Evolutionary conservation across 345 rosid genomes (phyloP).

Genomic region (Eutrema japonicum): DNA sequence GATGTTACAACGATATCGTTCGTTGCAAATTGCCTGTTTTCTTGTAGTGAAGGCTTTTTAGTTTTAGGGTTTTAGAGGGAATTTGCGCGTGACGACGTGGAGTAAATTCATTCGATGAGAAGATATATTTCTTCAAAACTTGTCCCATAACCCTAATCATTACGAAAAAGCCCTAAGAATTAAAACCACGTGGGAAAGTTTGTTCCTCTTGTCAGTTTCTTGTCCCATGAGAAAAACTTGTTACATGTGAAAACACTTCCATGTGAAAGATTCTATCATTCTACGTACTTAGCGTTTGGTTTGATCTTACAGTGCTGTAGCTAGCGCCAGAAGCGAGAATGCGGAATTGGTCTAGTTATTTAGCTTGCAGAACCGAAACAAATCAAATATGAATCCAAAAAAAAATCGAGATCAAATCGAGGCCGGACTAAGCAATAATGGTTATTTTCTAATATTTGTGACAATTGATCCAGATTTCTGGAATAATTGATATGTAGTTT

Average conservation of each 20-base stretch:
- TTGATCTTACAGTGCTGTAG: slow-evolving; percentile 22
- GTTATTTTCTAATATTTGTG: background rate
- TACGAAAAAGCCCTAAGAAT: slow-evolving; percentile 36
- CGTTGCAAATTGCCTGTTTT: too few relatives aligned
- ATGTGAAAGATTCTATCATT: slow-evolving; percentile 23
- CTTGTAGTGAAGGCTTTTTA: slow-evolving; percentile 27
- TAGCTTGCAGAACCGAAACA: slow-evolving; percentile 11
- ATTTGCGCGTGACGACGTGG: slow-evolving; percentile 34
- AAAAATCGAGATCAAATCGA: slow-evolving; percentile 10
- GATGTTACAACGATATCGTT: too few relatives aligned
- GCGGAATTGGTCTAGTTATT: slow-evolving; percentile 21
- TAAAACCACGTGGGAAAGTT: slow-evolving; percentile 51
- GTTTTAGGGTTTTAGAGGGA: slow-evolving; percentile 37
- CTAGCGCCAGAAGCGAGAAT: slow-evolving; percentile 7
- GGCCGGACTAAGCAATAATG: slow-evolving; percentile 1
- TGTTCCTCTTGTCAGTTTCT: slow-evolving; percentile 37
- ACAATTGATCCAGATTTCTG: background rate
- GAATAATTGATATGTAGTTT: background rate
- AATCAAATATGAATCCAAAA: background rate
- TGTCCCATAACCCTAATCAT: slow-evolving; percentile 48
- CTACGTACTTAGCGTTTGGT: slow-evolving; percentile 16
- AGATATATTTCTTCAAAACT: slow-evolving; percentile 19
- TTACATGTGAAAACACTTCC: slow-evolving; percentile 40
- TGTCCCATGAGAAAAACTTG: slow-evolving; percentile 37
- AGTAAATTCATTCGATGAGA: slow-evolving; percentile 34